Evolutionary conservation across 2,329 filamentous ascomycete genomes (phyloP), one percentile per base, ranked within the genome.

Genomic region (Aotearoamyces nothofagi): DNA sequence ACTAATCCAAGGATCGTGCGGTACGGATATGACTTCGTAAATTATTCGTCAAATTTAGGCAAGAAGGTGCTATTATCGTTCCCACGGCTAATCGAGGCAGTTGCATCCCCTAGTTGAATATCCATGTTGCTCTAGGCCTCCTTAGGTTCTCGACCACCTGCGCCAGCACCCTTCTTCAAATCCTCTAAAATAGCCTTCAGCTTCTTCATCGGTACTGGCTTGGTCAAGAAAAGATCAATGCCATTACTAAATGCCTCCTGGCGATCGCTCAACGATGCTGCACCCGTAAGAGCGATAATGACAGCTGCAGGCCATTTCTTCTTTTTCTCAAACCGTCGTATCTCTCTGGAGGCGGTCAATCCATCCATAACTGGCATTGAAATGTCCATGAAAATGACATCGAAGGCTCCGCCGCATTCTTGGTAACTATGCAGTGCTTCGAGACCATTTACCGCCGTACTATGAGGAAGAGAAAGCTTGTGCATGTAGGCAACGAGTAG

Each of bases 301-400:
- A 54, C 58, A 0, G 59, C 55, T 1, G 54, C 55, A 3, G 47
- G 38, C 3, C 60, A 37, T 1, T 44, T 47, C 8, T 54, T 46
- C 4, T 60, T 53, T 4, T 50, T 47, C 39, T 69, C 64, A 13
- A 58, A 53, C 2, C 56, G 51, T 3, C 65, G 55, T 13, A 69
- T 68, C 27, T 52, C 52, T 4, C 52, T 51, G 12, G 62, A 66
- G 0, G 56, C 51, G 27, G 61, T 55, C 10, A 64, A 44, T 0
- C 61, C 61, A 30, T 66, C 56, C 52, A 69, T 63, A 3, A 68
- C 50, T 0, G 65, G 66, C 66, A 70, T 70, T 32, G 57, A 58
- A 8, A 69, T 57, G 37, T 69, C 66, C 60, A 66, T 66, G 13
- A 66, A 52, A 5, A 65, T 51, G 17, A 61, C 52, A 23, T 55